Evolutionary conservation across 2,329 filamentous ascomycete species (phyloP).

Genomic region (Didymella lethalis): DNA sequence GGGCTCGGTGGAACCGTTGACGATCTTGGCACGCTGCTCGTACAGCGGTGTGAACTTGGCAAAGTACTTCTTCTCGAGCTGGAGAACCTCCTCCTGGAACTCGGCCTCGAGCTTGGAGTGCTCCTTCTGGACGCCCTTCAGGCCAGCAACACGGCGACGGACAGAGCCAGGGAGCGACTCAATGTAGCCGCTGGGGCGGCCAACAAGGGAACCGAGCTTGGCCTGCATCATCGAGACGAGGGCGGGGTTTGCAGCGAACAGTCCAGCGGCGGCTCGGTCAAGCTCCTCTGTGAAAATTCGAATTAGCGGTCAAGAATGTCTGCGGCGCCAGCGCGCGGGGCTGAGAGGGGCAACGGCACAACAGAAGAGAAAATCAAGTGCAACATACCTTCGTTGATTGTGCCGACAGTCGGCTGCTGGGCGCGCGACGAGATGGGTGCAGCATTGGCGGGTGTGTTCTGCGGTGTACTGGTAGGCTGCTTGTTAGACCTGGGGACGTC

Average conservation of each 20-base stretch:
- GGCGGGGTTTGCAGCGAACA: conserved; percentile 95
- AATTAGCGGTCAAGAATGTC: conserved; percentile 49
- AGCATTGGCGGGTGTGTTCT: conserved; percentile 95
- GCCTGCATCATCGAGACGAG: conserved; percentile 98
- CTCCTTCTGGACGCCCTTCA: conserved; percentile 98
- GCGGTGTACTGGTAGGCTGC: conserved; percentile 76
- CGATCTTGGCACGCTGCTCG: conserved; percentile 89
- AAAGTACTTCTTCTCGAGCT: conserved; percentile 99
- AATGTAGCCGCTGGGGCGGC: conserved; percentile 95
- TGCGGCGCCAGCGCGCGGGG: conserved; percentile 37
- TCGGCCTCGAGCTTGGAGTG: conserved; percentile 98
- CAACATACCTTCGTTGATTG: conserved; percentile 91
- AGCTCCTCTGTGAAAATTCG: conserved; percentile 75
- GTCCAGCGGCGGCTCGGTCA: conserved; percentile 85
- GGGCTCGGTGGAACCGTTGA: conserved; percentile 87
- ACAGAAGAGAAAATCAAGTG: conserved; percentile 15
- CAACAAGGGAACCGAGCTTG: conserved; percentile 90
- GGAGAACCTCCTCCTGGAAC: conserved; percentile 97
- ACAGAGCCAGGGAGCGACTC: conserved; percentile 91
- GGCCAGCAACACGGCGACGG: conserved; percentile 89
- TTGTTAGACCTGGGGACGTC: conserved; percentile 47
- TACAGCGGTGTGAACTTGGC: conserved; percentile 98
- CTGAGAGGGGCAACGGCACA: conserved; percentile 36
- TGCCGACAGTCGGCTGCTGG: conserved; percentile 90
- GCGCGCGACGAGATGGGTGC: conserved; percentile 98